Evolutionary conservation across 352 stramenopile species (phyloP).

Genomic region (Globisporangium radiosum): DNA sequence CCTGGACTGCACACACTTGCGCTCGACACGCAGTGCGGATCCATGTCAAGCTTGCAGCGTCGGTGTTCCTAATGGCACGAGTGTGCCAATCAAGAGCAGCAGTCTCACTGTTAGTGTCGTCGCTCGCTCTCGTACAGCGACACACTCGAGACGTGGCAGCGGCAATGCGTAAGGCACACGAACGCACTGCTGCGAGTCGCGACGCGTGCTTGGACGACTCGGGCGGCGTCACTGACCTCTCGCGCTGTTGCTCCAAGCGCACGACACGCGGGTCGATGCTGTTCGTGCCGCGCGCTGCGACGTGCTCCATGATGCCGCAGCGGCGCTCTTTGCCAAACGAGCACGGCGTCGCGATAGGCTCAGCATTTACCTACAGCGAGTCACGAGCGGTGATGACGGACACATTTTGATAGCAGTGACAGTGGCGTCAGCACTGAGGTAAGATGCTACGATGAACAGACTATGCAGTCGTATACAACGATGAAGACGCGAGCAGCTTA

Average conservation of each 20-base stretch:
- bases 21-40: neutral
- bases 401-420: no score
- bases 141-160: neutral
- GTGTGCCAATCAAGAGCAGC: neutral
- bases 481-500: conserved; percentile 8
- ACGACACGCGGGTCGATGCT: conserved; percentile 15
- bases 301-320: conserved; percentile 35
- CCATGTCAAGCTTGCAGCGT: neutral
- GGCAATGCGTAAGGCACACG: no score
- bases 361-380: conserved; percentile 28
- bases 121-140: no score
- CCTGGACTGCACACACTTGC: conserved; percentile 5
- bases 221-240: neutral
- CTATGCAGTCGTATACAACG: no score
- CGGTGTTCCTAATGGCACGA: neutral
- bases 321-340: conserved; percentile 42
- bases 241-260: neutral
- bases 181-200: neutral
- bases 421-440: neutral
- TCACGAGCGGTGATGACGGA: neutral
- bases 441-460: no score
- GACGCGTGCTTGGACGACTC: neutral
- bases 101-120: neutral
- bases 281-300: conserved; percentile 11
- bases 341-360: conserved; percentile 34